Conservation (phyloP, 164 flowering plant genomes). For the Nymphaea colorata region DNA sequence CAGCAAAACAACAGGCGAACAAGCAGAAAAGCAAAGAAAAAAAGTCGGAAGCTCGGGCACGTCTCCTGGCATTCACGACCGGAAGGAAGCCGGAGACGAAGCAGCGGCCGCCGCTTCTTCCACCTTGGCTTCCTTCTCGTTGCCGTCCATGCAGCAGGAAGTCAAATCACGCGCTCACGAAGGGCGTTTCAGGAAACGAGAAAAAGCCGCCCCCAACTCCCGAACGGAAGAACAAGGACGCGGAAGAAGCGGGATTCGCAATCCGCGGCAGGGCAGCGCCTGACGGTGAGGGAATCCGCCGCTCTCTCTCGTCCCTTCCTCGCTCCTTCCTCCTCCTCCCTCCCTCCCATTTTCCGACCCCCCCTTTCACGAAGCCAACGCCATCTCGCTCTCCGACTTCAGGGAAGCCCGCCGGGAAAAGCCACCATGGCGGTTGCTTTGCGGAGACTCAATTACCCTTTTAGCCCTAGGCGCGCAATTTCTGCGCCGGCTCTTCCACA, state of each 20-base stretch:
- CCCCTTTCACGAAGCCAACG: background rate
- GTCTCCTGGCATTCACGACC: background rate
- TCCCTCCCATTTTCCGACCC: background rate
- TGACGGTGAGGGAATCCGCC: constrained; percentile 51
- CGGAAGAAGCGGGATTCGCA: constrained; percentile 20
- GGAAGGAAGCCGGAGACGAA: background rate
- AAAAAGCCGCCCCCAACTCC: too few species aligned
- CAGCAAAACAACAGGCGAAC: background rate
- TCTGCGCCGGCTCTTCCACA: too few species aligned
- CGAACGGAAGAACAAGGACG: too few species aligned
- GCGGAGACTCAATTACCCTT: too few species aligned
- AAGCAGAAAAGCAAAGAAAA: background rate
- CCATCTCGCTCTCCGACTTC: too few species aligned
- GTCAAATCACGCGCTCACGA: background rate
- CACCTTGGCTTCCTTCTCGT: background rate
- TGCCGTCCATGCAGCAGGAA: background rate
- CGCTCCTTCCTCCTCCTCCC: constrained; percentile 26
- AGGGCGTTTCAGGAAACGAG: background rate
- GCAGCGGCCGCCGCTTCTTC: background rate
- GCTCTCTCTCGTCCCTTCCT: constrained; percentile 29
- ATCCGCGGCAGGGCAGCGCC: constrained; percentile 19
- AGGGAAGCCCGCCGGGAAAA: too few species aligned
- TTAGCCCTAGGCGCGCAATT: too few species aligned
- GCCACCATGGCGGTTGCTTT: too few species aligned
- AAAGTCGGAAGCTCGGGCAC: background rate